Evolutionary conservation across 148 eudicot genomes (phyloP).

Genomic region (Rhododendron griersonianum): DNA sequence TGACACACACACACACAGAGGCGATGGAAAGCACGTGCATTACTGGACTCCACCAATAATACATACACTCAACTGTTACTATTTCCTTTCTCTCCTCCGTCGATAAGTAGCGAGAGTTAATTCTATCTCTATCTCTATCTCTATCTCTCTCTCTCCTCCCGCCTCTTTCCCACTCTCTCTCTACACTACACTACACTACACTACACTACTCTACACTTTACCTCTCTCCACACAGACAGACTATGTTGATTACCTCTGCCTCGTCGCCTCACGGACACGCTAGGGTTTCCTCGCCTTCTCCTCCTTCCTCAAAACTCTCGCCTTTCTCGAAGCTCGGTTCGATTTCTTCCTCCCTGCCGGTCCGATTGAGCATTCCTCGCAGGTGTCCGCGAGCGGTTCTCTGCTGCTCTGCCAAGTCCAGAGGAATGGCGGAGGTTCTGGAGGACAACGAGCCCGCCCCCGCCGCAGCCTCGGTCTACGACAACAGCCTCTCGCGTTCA

Average conservation of each 20-base stretch:
- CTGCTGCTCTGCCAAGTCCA: conserved; percentile 9
- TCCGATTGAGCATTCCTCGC: conserved; percentile 13
- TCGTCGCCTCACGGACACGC: conserved; percentile 17
- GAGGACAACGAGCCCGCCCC: conserved; percentile 3
- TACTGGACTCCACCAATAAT: conserved; percentile 3
- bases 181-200: background rate
- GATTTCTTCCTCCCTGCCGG: background rate
- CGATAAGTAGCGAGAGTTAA: background rate
- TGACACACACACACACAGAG: background rate
- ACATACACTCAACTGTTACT: background rate
- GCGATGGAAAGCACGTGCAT: conserved; percentile 10
- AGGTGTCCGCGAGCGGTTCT: conserved; percentile 7
- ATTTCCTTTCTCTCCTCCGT: background rate
- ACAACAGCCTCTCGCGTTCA: conserved; percentile 17
- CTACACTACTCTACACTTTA: background rate
- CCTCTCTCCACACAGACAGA: background rate
- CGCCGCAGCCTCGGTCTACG: background rate
- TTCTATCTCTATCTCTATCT: background rate
- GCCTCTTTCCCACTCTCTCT: background rate
- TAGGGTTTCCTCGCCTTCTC: conserved; percentile 14
- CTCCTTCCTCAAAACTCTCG: background rate
- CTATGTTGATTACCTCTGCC: conserved; percentile 25
- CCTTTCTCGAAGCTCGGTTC: background rate
- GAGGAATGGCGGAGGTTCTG: conserved; percentile 11
- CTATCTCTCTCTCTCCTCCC: background rate